Conservation (phyloP, 2,329 filamentous ascomycete genomes). For the Ceratocystiopsis minuta region DNA sequence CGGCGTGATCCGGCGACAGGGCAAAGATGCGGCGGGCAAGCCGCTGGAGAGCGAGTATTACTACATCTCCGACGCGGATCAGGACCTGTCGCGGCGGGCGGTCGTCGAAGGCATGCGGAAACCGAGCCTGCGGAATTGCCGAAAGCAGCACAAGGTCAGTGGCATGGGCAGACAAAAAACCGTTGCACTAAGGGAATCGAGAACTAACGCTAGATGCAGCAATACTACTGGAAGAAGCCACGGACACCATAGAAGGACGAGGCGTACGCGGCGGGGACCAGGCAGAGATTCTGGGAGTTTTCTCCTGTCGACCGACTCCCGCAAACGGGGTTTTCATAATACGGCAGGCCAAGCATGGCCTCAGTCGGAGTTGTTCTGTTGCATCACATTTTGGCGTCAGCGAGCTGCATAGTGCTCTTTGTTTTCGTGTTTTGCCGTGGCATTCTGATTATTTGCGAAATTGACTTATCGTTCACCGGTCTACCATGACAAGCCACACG, state of each 20-base stretch:
- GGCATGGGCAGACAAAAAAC: not conserved
- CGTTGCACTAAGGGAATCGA: slow-evolving; percentile 5
- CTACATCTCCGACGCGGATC: slow-evolving; percentile 77
- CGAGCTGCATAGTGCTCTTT: no score
- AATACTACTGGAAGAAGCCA: slow-evolving; percentile 54
- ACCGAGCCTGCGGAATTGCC: slow-evolving; percentile 71
- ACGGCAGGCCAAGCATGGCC: no score
- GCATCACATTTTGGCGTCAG: no score
- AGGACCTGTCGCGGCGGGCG: slow-evolving; percentile 58
- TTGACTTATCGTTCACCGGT: no score
- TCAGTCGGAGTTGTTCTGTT: no score
- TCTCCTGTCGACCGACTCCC: no score
- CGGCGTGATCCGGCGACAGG: slow-evolving; percentile 73
- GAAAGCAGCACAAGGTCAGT: slow-evolving; percentile 92
- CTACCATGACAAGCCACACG: no score
- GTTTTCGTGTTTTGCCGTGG: no score
- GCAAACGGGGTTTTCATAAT: no score
- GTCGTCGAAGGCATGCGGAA: slow-evolving; percentile 77
- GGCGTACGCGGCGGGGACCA: no score
- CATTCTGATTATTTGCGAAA: no score
- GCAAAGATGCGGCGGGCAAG: slow-evolving; percentile 92
- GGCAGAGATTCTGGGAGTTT: no score
- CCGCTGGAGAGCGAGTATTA: slow-evolving; percentile 91
- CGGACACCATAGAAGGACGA: slow-evolving; percentile 28
- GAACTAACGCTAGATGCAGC: slow-evolving; percentile 20